phyloP scores from a whole-genome alignment of 2,329 filamentous ascomycete species.

The Arthrobotrys megalospora region DNA sequence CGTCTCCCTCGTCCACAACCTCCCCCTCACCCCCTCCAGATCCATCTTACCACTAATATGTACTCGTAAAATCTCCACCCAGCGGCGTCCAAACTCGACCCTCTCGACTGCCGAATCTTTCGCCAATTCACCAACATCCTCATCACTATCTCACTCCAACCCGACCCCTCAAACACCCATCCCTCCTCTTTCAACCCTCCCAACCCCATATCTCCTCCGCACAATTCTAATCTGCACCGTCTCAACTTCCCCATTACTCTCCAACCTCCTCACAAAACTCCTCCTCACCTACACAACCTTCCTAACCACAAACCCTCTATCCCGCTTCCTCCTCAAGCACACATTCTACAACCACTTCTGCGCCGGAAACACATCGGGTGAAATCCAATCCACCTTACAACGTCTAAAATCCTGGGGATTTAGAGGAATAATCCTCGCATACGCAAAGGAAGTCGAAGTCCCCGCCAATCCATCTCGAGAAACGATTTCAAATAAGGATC shows the following conservation, averaged over 20 bases:
- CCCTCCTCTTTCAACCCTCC: conserved; percentile 51
- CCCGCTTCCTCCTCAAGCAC: conserved; percentile 80
- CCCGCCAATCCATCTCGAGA: conserved; percentile 69
- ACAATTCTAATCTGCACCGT: conserved; percentile 55
- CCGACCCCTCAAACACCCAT: conserved; percentile 30
- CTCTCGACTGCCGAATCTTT: conserved; percentile 37
- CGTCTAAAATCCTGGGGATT: conserved; percentile 82
- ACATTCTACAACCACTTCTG: conserved; percentile 95
- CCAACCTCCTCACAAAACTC: conserved; percentile 52
- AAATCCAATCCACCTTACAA: conserved; percentile 78
- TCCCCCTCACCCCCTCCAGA: conserved; percentile 33
- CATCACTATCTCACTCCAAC: conserved; percentile 18
- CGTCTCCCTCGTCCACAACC: conserved; percentile 47
- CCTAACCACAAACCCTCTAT: conserved; percentile 74
- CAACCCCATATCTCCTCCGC: conserved; percentile 49
- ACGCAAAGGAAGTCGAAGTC: conserved; percentile 81
- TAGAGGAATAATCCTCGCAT: conserved; percentile 85
- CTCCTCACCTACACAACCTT: conserved; percentile 51
- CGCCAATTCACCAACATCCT: not conserved
- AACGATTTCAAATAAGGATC: conserved; percentile 68
- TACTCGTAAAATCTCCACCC: conserved; percentile 44
- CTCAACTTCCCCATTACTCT: conserved; percentile 50
- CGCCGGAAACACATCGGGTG: conserved; percentile 79
- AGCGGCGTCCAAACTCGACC: conserved; percentile 52
- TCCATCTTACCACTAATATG: conserved; percentile 45